Evolutionary conservation across 2,329 filamentous ascomycete genomes (phyloP), one percentile per base, ranked within the genome.

Genomic region (Xylariomycetidae sp.): DNA sequence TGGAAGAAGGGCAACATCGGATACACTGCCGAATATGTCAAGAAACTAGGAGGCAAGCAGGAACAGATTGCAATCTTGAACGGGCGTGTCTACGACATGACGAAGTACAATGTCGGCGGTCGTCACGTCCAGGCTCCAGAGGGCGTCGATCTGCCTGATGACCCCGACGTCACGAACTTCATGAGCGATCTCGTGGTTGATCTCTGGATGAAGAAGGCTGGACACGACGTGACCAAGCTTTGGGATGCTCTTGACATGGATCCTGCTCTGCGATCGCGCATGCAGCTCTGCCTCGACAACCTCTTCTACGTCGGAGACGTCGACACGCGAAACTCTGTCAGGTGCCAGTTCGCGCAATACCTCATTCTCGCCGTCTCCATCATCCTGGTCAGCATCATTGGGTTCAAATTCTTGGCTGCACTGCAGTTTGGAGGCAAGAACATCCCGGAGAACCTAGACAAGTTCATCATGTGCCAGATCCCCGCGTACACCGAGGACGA

Each of bases 401-500:
- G 74, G 13, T 93, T 96, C 78, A 98, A 98, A 60, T 98, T 98
- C 68, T 73, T 96, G 46, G 93, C 93, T 19, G 92, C 92, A 6
- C 72, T 98, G 38, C 92, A 98, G 54, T 98, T 98, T 52, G 82
- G 86, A 27, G 79, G 74, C 49, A 95, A 94, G 67, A 95, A 85
- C 44, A 67, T 90, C 23, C 93, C 92, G 0, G 92, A 98, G 62
- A 92, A 95, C 55, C 76, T 98, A 19, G 92, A 98, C 64, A 98
- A 98, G 59, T 98, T 98, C 58, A 73, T 98, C 58, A 95, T 98
- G 62, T 94, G 87, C 56, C 93, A 95, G 60, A 90, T 98, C 39
- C 92, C 92, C 0, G 92, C 88, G 2, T 98, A 98, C 54, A 98
- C 92, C 1, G 92, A 98, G 67, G 92, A 96, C 56, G 93, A 98